Base-by-base conservation (phyloP, 2,329 filamentous ascomycete genomes). In the Penicillium brasilianum region DNA sequence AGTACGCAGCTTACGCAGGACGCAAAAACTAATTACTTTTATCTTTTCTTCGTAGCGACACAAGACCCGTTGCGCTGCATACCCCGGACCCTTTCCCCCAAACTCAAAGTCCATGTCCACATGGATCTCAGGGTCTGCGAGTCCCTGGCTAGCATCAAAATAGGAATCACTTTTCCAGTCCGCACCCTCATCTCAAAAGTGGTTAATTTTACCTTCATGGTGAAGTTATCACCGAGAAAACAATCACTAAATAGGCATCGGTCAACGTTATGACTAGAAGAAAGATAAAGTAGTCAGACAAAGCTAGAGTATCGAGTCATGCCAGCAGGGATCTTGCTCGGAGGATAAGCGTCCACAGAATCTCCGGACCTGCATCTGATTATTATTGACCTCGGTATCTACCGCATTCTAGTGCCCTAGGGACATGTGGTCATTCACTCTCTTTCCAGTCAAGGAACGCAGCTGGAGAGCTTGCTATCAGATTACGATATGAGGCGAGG, bases 301-400 rank as follows among this genome's bases (percentile, higher is more conserved):
- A 13, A 16, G 22, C 14, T 7, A 32, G n/a, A 32, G 13, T 28
- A 28, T 46, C 3, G 10, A 20, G n/a, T 34, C n/a, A 50, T 18
- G n/a, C 13, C 48, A 3, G 2, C 28, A 39, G 18, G 18, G 20
- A 53, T 39, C 25, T 16, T 28, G 14, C 18, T 39, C 20, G 50
- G 50, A 53, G 39, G 50, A 53, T 53, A 16, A 39, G 16, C 11
- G 7, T 50, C 16, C 14, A 34, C 28, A 39, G 36, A 16, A 20
- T 20, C 13, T 18, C 20, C 34, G 50, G 50, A 50, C 48, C 48
- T 50, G 48, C 48, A 22, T 50, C 28, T 50, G 28, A 34, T 50
- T 22, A 20, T 34, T n/a, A 16, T 3, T 18, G 10, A n/a, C 25
- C 44, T 48, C 25, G 44, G 44, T 9, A 48, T 14, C 28, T 48